These are phyloP conservation scores for Lepidium africanum DNA, from an alignment of 345 rosid species.

Conservation along the genomic window DNA sequence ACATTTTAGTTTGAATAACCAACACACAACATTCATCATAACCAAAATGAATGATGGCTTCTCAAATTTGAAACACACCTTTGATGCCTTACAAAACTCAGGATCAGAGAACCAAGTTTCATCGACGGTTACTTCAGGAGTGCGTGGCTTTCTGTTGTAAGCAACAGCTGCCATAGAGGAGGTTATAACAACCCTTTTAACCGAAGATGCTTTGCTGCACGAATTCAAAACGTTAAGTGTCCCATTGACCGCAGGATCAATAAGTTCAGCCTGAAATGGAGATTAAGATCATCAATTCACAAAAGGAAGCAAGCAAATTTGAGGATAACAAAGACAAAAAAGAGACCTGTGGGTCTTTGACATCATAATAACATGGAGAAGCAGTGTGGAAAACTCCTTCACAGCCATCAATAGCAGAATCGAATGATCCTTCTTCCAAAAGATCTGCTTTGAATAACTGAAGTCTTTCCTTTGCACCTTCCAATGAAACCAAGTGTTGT, in stretches of 20 bases:
- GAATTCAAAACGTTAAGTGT: conserved; percentile 77
- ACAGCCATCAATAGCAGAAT: conserved; percentile 59
- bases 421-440: conserved; percentile 70
- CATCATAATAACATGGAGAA: conserved; percentile 67
- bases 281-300: background rate
- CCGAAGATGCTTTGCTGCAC: conserved; percentile 55
- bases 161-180: conserved; percentile 74
- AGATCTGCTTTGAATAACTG: conserved; percentile 65
- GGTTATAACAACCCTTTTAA: conserved; percentile 71
- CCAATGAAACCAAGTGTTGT: conserved; percentile 46
- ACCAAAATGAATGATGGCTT: no score
- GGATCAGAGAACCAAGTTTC: conserved; percentile 80
- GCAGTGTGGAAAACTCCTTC: conserved; percentile 85
- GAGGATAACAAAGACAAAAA: background rate
- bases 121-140: conserved; percentile 70
- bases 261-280: conserved; percentile 54
- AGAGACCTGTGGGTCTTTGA: conserved; percentile 77
- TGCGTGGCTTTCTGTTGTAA: conserved; percentile 48
- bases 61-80: conserved; percentile 40
- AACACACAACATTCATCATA: no score
- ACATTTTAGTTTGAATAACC: no score
- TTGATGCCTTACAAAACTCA: conserved; percentile 36
- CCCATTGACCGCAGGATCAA: conserved; percentile 87
- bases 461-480: conserved; percentile 74
- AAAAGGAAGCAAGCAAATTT: background rate